Base-by-base conservation (phyloP, 768 basidiomycete genomes). In the Tricholoma flavovirens region DNA sequence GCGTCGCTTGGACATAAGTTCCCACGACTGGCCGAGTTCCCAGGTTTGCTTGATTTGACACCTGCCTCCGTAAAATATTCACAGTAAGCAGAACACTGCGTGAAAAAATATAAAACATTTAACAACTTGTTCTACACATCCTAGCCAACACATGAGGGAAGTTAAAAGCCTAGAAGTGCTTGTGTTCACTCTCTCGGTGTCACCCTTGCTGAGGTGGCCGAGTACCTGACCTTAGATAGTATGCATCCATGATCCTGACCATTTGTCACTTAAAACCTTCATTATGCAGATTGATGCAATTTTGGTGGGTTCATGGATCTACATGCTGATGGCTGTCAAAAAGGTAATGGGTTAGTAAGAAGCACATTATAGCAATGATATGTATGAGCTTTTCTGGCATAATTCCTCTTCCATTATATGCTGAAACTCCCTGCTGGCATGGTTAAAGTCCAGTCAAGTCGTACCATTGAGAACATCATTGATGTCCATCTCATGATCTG, bases 211-310 rank as follows among this genome's bases (percentile, higher is more conserved):
- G n/a, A n/a, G n/a, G n/a, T n/a, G n/a, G n/a, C n/a, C n/a, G n/a
- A n/a, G n/a, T n/a, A n/a, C n/a, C n/a, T n/a, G n/a, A n/a, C n/a
- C n/a, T n/a, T n/a, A n/a, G n/a, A n/a, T n/a, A n/a, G n/a, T 57
- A 64, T 0, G 60, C 57, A 9, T 59, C 45, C 0, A 56, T 32
- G 30, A 64, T 50, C 3, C 43, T 54, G 0, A 48, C 30, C 0
- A 62, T 45, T 38, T 63, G 62, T 11, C 8, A 4, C 2, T 33
- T 50, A 29, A 59, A 51, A 15, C 49, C 30, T 12, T 51, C 19
- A 17, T 51, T 51, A 1, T n/a, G 11, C 11, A 51, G 49, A 12
- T 33, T 19, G n/a, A 12, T 24, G 9, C 17, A n/a, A 7, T 51
- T 35, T n/a, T 30, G 10, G 30, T n/a, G 32, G 8, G 49, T 51